Percentiles rank a stretch among this genome's conserved stretches.
These are phyloP conservation scores for Magnolia sinica DNA, from an alignment of 164 flowering plant genomes.

Conservation along the genomic window DNA sequence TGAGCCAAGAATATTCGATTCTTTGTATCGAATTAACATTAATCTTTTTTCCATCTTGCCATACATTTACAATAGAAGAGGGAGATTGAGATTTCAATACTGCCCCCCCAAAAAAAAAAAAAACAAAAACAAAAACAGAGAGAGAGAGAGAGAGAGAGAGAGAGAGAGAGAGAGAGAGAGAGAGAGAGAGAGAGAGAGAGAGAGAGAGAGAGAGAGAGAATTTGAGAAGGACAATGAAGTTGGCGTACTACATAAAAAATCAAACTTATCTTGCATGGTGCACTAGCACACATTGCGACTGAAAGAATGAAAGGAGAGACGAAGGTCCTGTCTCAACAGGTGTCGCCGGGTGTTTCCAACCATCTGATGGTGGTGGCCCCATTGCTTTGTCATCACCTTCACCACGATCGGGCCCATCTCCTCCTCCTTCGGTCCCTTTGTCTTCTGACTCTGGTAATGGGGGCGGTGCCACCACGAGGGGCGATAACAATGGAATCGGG, in stretches of 20 bases:
- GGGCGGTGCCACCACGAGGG: not conserved
- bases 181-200: too few relatives aligned
- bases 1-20: too few relatives aligned
- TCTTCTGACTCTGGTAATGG: not conserved
- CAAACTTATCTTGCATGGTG: not conserved
- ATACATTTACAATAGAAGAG: too few relatives aligned
- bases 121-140: too few relatives aligned
- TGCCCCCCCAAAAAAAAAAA: too few relatives aligned
- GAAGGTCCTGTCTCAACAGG: not conserved
- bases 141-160: too few relatives aligned
- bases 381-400: not conserved
- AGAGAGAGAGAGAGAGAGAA: too few relatives aligned
- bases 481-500: conserved; percentile 7
- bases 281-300: conserved; percentile 1
- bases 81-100: too few relatives aligned
- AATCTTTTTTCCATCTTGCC: too few relatives aligned
- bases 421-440: not conserved
- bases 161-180: too few relatives aligned
- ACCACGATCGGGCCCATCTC: not conserved
- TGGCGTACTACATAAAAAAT: not conserved
- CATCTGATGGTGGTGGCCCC: not conserved
- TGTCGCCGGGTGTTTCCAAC: conserved; percentile 1
- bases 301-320: not conserved
- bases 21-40: too few relatives aligned
- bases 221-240: too few relatives aligned